These are phyloP conservation scores for Daldinia sp. DNA, from an alignment of 2,329 filamentous ascomycete species.

Conservation along the genomic window DNA sequence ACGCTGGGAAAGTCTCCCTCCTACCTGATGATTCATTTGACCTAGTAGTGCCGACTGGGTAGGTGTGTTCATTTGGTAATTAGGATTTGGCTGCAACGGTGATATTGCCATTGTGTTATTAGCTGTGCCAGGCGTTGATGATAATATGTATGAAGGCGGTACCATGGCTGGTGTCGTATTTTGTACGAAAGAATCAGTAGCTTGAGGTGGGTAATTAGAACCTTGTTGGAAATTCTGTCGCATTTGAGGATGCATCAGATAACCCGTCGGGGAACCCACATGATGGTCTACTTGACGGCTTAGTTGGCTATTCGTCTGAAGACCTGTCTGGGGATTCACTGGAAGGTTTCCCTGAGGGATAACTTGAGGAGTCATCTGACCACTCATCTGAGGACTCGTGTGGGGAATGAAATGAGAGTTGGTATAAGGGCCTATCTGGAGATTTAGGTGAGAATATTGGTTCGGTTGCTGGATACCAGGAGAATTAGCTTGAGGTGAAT, in stretches of 20 bases:
- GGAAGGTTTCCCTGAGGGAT: neutral
- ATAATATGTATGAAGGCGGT: conserved; percentile 3
- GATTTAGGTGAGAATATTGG: neutral
- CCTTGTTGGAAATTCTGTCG: conserved; percentile 1
- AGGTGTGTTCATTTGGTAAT: neutral
- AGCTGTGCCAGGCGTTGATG: neutral
- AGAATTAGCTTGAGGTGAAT: neutral
- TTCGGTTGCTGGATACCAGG: neutral
- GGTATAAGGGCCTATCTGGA: neutral
- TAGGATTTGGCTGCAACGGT: neutral
- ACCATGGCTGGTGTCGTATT: neutral
- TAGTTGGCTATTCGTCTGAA: neutral
- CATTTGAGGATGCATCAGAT: conserved; percentile 2
- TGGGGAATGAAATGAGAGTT: neutral
- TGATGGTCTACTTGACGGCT: neutral
- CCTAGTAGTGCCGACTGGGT: neutral
- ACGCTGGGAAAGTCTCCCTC: conserved; percentile 19
- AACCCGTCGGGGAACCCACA: neutral
- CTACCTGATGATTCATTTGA: conserved; percentile 12
- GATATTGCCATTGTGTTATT: neutral
- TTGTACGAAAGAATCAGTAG: neutral
- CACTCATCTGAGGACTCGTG: neutral
- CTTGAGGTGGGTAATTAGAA: neutral
- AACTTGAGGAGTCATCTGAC: neutral
- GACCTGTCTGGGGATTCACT: neutral